Percentiles rank a stretch among this genome's conserved stretches.
These are phyloP conservation scores for Coelastrella sp. DNA, from an alignment of 139 green algal species.

Conservation along the genomic window DNA sequence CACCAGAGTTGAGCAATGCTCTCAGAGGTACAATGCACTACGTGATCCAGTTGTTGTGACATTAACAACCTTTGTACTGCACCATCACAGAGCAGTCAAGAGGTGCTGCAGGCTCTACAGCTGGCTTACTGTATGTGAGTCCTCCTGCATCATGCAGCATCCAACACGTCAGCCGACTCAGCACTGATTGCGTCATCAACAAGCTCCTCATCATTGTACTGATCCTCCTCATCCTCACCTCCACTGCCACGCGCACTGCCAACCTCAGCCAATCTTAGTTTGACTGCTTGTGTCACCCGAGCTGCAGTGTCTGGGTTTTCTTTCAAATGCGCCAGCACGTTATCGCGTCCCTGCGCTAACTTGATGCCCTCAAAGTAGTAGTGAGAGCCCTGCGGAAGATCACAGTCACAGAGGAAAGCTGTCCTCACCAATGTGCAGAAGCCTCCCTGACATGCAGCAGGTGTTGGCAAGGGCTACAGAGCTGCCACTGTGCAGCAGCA, in stretches of 20 bases:
- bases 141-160: no score
- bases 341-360: conserved; percentile 62
- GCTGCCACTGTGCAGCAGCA: not conserved
- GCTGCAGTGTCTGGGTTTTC: conserved; percentile 47
- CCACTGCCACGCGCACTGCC: not conserved
- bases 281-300: not conserved
- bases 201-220: not conserved
- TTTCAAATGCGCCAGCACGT: conserved; percentile 48
- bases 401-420: not conserved
- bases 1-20: no score
- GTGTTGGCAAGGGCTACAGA: no score
- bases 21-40: no score
- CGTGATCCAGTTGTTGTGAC: no score
- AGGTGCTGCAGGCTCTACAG: no score
- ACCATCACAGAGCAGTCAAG: no score
- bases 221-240: not conserved
- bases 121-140: no score
- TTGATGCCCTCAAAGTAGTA: conserved; percentile 51
- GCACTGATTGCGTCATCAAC: not conserved
- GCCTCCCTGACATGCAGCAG: no score
- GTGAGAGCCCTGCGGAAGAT: conserved; percentile 31
- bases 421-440: not conserved
- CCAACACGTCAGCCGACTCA: no score
- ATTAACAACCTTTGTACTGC: no score
- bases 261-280: not conserved